Evolutionary conservation across 2,329 filamentous ascomycete species (phyloP).

Genomic region (Fusarium protoensiforme): DNA sequence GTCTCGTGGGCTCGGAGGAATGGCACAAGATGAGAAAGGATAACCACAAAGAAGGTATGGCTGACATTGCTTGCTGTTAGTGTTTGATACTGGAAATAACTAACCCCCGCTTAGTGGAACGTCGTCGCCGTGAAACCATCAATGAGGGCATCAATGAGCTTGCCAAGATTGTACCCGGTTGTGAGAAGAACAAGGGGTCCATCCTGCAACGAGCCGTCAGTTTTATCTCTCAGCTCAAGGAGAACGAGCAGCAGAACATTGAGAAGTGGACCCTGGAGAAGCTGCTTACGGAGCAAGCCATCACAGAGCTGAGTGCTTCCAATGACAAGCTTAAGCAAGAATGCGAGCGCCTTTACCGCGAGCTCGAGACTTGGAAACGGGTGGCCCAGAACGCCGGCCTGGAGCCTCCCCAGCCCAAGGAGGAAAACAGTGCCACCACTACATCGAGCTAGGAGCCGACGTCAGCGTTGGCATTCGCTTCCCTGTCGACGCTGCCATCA

Average conservation of each 20-base stretch:
- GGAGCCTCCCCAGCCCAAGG: constrained; percentile 54
- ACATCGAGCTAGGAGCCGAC: constrained; percentile 43
- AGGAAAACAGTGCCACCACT: constrained; percentile 44
- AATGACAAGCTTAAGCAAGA: constrained; percentile 89
- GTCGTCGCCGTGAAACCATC: constrained; percentile 95
- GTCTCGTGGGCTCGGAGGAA: constrained; percentile 93
- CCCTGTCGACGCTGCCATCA: constrained; percentile 1
- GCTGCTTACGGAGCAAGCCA: constrained; percentile 87
- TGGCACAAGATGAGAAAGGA: constrained; percentile 98
- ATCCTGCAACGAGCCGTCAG: constrained; percentile 93
- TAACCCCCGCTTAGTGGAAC: constrained; percentile 76
- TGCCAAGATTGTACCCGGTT: constrained; percentile 95
- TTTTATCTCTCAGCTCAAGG: constrained; percentile 94
- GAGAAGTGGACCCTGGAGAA: constrained; percentile 96
- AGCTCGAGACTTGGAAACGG: constrained; percentile 83
- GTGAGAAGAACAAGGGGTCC: constrained; percentile 98
- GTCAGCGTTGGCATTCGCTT: constrained; percentile 27
- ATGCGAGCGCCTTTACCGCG: constrained; percentile 80
- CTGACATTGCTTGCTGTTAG: background rate
- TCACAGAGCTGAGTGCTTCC: constrained; percentile 85
- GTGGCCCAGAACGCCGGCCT: constrained; percentile 71
- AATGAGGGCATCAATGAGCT: constrained; percentile 99
- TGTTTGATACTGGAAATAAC: background rate
- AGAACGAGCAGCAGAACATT: constrained; percentile 93
- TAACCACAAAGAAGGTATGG: constrained; percentile 96